Evolutionary conservation across 2,329 filamentous ascomycete species (phyloP).

Genomic region (Hymenoscyphus linearis): DNA sequence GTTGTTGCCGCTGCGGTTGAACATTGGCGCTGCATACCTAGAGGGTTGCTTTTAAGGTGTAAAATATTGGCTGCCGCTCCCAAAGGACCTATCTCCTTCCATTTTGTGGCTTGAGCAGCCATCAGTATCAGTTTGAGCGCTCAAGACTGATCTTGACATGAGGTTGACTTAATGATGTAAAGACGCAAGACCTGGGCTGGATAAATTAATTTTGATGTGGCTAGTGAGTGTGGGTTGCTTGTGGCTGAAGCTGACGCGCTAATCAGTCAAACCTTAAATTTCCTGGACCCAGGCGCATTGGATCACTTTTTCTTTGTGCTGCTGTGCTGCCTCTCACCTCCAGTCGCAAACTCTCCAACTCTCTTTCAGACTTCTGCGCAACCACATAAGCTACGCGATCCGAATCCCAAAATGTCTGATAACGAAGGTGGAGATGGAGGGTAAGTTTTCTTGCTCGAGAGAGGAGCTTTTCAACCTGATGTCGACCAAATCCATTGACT

Average conservation of each 20-base stretch:
- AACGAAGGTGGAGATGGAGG: conserved; percentile 49
- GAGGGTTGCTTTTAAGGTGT: conserved; percentile 13
- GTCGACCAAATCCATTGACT: background rate
- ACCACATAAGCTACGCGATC: background rate
- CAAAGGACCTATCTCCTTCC: conserved; percentile 16
- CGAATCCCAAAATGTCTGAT: conserved; percentile 57
- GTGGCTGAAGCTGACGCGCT: conserved; percentile 19
- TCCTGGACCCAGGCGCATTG: conserved; percentile 5
- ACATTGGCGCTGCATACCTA: background rate
- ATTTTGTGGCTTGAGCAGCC: conserved; percentile 22
- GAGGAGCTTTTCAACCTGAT: background rate
- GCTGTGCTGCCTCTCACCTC: conserved; percentile 5
- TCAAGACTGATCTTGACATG: background rate
- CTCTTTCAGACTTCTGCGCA: background rate
- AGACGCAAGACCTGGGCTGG: background rate
- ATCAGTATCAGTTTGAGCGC: conserved; percentile 17
- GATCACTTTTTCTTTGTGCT: conserved; percentile 21
- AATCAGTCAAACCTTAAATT: conserved; percentile 26
- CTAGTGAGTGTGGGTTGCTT: background rate
- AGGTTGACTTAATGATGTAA: background rate
- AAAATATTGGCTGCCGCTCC: conserved; percentile 22
- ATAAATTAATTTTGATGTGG: conserved; percentile 11
- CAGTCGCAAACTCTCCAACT: conserved; percentile 2
- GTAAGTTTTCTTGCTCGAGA: conserved; percentile 38
- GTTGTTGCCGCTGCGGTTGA: background rate